These are phyloP conservation scores for Bertia moriformis DNA, from an alignment of 2,329 filamentous ascomycete species.

Conservation along the genomic window DNA sequence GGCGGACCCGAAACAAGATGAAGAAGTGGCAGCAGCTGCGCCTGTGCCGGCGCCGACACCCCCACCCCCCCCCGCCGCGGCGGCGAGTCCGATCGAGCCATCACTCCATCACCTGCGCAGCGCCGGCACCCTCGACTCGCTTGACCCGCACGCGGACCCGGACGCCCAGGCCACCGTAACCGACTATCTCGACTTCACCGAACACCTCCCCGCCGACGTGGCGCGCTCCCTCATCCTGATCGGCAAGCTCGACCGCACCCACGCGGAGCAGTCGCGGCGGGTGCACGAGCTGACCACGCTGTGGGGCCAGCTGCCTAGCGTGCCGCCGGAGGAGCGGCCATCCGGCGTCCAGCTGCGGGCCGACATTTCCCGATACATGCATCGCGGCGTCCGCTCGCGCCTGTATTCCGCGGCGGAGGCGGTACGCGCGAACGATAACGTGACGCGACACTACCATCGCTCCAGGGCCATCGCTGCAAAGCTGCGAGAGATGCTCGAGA, in stretches of 20 bases:
- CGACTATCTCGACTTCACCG: conserved; percentile 56
- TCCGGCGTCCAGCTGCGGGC: conserved; percentile 35
- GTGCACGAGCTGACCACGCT: conserved; percentile 39
- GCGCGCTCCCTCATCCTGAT: conserved; percentile 51
- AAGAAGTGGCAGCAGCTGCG: no score
- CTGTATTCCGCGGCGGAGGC: conserved; percentile 47
- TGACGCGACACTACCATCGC: conserved; percentile 45
- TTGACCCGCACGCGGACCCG: conserved; percentile 30
- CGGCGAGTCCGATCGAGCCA: no score
- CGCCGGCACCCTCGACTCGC: not conserved
- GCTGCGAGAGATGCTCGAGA: conserved; percentile 42
- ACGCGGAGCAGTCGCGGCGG: conserved; percentile 35
- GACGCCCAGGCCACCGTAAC: conserved; percentile 57
- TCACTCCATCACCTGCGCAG: no score
- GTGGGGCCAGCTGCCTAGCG: conserved; percentile 39
- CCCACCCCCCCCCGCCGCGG: no score
- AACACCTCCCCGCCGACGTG: conserved; percentile 55
- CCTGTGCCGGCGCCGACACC: no score
- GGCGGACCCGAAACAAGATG: no score
- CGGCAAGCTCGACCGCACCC: conserved; percentile 44
- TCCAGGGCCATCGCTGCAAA: conserved; percentile 43
- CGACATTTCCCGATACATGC: conserved; percentile 43
- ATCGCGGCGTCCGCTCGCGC: conserved; percentile 37
- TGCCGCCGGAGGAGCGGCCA: conserved; percentile 29
- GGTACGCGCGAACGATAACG: conserved; percentile 46